Percentiles rank a stretch among this genome's conserved stretches.
Conservation (phyloP, 1,284 basidiomycete species). For the Cryptococcus hybrid region DNA sequence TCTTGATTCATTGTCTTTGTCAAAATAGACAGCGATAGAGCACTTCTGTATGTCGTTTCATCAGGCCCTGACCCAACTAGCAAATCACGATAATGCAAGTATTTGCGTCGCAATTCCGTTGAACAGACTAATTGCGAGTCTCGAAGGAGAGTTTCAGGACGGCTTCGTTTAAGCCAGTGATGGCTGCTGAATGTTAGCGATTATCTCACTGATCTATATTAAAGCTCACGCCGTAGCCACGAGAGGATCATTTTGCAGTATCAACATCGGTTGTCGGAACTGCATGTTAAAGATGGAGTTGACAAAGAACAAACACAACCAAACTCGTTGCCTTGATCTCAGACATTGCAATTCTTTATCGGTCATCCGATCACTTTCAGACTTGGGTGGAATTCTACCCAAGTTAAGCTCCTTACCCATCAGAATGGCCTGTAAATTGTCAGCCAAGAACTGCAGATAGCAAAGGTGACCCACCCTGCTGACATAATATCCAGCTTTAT, state of each 20-base stretch:
- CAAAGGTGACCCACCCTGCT: conserved; percentile 22
- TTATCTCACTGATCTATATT: neutral
- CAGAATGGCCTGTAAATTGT: conserved; percentile 24
- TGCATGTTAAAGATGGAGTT: conserved; percentile 44
- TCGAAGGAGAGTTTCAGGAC: conserved; percentile 21
- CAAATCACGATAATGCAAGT: conserved; percentile 33
- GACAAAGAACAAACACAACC: conserved; percentile 36
- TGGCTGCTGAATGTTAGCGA: conserved; percentile 3
- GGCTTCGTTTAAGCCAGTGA: conserved; percentile 25
- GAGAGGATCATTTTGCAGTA: conserved; percentile 31
- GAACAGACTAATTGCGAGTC: conserved; percentile 36
- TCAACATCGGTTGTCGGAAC: conserved; percentile 39
- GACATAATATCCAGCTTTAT: conserved; percentile 38
- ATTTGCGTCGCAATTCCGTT: conserved; percentile 31
- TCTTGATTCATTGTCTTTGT: conserved; percentile 38
- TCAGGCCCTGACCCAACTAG: conserved; percentile 13
- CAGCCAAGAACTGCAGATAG: neutral
- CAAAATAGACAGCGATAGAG: conserved; percentile 29
- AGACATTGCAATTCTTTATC: conserved; percentile 17
- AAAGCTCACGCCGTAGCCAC: conserved; percentile 23
- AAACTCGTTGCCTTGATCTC: conserved; percentile 29
- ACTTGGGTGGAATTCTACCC: conserved; percentile 20
- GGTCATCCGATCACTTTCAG: conserved; percentile 18
- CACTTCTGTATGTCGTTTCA: conserved; percentile 18
- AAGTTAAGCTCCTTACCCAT: conserved; percentile 36